These are phyloP conservation scores for Dictyostelium firmibasis DNA, from an alignment of 78 protist genomes.

Conservation along the genomic window DNA sequence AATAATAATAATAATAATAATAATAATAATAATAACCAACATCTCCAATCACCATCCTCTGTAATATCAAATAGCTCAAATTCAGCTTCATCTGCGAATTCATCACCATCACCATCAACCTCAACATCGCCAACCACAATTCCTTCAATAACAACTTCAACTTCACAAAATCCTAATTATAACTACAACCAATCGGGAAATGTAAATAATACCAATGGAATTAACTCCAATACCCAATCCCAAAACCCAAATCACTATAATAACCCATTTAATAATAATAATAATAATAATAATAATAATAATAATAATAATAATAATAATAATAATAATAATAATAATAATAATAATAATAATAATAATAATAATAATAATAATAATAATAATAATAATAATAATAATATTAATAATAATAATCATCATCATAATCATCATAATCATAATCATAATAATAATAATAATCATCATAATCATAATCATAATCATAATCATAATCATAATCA, in stretches of 20 bases:
- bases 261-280: not conserved
- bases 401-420: no score
- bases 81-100: slow-evolving; percentile 7
- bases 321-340: not conserved
- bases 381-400: not conserved
- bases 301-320: not conserved
- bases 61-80: not conserved
- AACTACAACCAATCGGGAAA: not conserved
- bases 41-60: not conserved
- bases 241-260: not conserved
- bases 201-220: not conserved
- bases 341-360: not conserved
- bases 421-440: no score
- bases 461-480: not conserved
- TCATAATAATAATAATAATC: not conserved
- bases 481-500: no score
- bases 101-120: slow-evolving; percentile 20
- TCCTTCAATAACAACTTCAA: not conserved
- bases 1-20: not conserved
- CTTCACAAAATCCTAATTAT: slow-evolving; percentile 5
- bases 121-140: slow-evolving; percentile 23
- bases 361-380: not conserved
- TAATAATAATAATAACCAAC: not conserved
- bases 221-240: not conserved
- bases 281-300: not conserved